These are phyloP conservation scores for Serendipita sp. DNA, from an alignment of 768 basidiomycete genomes.

Conservation along the genomic window DNA sequence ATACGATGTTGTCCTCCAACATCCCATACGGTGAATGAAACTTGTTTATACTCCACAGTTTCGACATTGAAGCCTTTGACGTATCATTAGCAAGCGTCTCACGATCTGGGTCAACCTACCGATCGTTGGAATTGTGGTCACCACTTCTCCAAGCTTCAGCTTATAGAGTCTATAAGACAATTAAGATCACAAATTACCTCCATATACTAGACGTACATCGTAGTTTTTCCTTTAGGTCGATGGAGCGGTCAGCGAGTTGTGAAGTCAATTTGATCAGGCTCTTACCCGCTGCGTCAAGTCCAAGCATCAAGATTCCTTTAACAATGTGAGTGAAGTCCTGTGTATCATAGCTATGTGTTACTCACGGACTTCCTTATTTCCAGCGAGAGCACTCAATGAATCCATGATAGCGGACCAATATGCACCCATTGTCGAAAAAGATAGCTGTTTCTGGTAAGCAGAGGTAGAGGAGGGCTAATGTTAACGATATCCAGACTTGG, in stretches of 20 bases:
- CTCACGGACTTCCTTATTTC: not conserved
- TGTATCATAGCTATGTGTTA: not conserved
- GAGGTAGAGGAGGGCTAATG: too few species aligned
- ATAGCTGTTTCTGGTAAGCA: too few species aligned
- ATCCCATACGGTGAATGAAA: constrained; percentile 45
- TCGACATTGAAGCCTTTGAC: constrained; percentile 42
- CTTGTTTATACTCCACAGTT: constrained; percentile 36
- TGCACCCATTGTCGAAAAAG: not conserved
- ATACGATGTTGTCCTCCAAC: constrained; percentile 42
- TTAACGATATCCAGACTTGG: too few species aligned
- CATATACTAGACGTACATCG: not conserved
- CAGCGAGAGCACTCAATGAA: not conserved
- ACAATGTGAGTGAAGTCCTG: not conserved
- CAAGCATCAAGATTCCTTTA: constrained; percentile 16
- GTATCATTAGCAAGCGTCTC: not conserved
- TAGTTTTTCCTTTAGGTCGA: not conserved
- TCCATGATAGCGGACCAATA: not conserved
- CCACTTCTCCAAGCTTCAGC: constrained; percentile 24
- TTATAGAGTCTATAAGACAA: constrained; percentile 25
- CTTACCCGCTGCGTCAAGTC: constrained; percentile 28
- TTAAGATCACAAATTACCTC: constrained; percentile 7
- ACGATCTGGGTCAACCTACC: constrained; percentile 13
- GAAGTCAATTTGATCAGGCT: constrained; percentile 15
- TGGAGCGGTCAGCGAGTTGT: not conserved
- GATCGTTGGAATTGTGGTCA: constrained; percentile 25